Base-by-base conservation (phyloP, 1,284 basidiomycete species). In the Marasmius sp. region DNA sequence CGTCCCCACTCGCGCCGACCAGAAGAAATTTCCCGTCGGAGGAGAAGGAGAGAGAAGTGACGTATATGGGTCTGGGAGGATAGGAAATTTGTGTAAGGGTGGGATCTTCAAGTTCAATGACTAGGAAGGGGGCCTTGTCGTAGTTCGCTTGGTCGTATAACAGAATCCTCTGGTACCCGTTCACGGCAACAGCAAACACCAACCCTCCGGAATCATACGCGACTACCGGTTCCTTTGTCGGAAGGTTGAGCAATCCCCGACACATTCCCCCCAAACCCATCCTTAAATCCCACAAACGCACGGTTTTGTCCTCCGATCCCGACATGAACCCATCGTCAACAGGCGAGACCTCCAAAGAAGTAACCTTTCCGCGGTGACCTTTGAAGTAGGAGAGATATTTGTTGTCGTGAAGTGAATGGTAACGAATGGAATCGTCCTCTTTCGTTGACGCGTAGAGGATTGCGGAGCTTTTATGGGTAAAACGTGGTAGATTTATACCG, bases 271-370 rank as follows among this genome's bases (percentile, higher is more conserved):
- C 45, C 45, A 14, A n/a, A 14, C 45, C 45, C 45, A 47, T 81
- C 39, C 96, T 88, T 49, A 98, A 81, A 75, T 99, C 97, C 97
- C 97, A 99, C 20, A 99, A 77, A 43, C 95, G 85, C n/a, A 99
- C 95, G 0, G 95, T 96, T 68, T 93, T 94, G 79, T 99, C 96
- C 68, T 93, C 82, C 0, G 96, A 94, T 1, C 89, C 93, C 7
- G 96, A 97, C 81, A 99, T 88, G 77, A 99, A 98, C 0, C 93
- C 93, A 71, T 99, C 97, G 71, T 98, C 93, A 1, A 91, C 83
- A 0, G 97, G 97, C 3, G 93, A 95, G 69, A 98, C 90, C 71
- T 97, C 92, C 12, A 99, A 77, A 0, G 95, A 95, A 27, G 93
- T 84, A 4, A 99, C 97, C 61, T 88, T 85, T 54, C 84, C 89